A percentile compares a stretch with the other conserved stretches of the same genome.
These are phyloP conservation scores for Cercospora zeae-maydis DNA, from an alignment of 2,329 filamentous ascomycete species.

Conservation along the genomic window DNA sequence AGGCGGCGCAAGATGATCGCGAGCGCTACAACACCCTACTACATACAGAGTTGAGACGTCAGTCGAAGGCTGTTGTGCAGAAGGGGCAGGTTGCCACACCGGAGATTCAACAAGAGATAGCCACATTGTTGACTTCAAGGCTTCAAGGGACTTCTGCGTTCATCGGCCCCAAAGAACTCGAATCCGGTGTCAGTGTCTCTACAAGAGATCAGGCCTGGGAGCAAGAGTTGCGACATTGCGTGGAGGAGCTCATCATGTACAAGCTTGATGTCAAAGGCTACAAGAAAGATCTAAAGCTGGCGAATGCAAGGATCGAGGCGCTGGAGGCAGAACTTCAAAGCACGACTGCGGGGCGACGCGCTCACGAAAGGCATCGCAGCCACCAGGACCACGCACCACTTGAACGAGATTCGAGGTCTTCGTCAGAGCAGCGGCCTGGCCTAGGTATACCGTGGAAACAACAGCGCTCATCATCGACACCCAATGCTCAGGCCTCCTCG, in stretches of 20 bases:
- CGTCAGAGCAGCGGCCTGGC: not conserved
- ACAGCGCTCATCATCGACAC: not conserved
- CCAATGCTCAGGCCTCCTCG: not conserved
- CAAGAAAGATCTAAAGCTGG: slow-evolving; percentile 38
- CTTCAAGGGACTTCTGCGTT: not conserved
- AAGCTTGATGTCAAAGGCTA: slow-evolving; percentile 49
- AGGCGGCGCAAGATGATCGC: slow-evolving; percentile 34
- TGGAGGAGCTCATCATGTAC: slow-evolving; percentile 49
- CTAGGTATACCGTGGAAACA: not conserved
- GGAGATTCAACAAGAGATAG: slow-evolving; percentile 20
- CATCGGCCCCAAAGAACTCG: not conserved
- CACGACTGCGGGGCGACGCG: slow-evolving; percentile 14
- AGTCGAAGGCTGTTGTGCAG: slow-evolving; percentile 28
- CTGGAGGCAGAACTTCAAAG: slow-evolving; percentile 22
- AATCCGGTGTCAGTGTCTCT: not conserved
- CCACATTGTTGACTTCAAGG: not conserved
- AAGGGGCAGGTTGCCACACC: slow-evolving; percentile 15
- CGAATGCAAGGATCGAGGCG: slow-evolving; percentile 31
- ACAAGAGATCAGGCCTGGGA: slow-evolving; percentile 27
- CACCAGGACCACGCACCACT: not conserved
- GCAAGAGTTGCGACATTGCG: slow-evolving; percentile 28
- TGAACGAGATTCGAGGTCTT: not conserved
- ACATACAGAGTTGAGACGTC: slow-evolving; percentile 41
- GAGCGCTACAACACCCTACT: slow-evolving; percentile 42
- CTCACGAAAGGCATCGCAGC: not conserved